Evolutionary conservation across 2,329 filamentous ascomycete species (phyloP), one percentile per base, ranked within the genome.

Genomic region (Calonectria naviculata): DNA sequence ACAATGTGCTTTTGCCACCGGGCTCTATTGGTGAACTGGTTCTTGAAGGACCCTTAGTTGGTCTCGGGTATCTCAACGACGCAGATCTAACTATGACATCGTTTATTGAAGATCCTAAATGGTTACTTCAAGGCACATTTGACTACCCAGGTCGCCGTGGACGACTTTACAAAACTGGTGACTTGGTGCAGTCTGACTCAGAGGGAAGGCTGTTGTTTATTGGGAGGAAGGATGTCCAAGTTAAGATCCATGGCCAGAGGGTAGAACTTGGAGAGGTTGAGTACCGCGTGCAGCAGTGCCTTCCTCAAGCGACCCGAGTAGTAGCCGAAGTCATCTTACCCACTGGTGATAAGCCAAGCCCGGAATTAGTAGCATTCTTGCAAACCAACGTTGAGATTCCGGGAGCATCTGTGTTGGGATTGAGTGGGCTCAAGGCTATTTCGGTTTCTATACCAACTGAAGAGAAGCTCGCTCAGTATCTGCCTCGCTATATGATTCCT

Each of bases 211-310:
- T 89, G 8, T 76, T 81, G 0, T 88, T 85, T 46, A 71, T 89
- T 21, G 87, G 88, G 17, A 84, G 90, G 19, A 90, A 89, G 71
- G 90, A 92, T 73, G 85, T 84, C 0, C 90, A 92, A 76, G 85
- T 91, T 56, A 92, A 92, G 77, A 80, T 92, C 8, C 85, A 87
- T 15, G 92, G 91, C 13, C 90, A 87, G 68, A 81, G 89, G 38
- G 84, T 90, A 42, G 91, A 89, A 79, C 83, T 89, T 6, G 77
- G 74, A 0, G 82, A 83, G 26, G 85, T 88, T 12, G 86, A 87
- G 70, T 81, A 84, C 67, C 82, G 86, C 67, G 83, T 87, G 73
- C 78, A 80, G 7, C 76, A 76, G 17, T 83, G 84, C 29, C 76
- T 89, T 19, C 83, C 85, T 0, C 69, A 36, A 21, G 52, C 28